Conservation (phyloP, 2,329 filamentous ascomycete genomes). For the Aschersonia sp. region DNA sequence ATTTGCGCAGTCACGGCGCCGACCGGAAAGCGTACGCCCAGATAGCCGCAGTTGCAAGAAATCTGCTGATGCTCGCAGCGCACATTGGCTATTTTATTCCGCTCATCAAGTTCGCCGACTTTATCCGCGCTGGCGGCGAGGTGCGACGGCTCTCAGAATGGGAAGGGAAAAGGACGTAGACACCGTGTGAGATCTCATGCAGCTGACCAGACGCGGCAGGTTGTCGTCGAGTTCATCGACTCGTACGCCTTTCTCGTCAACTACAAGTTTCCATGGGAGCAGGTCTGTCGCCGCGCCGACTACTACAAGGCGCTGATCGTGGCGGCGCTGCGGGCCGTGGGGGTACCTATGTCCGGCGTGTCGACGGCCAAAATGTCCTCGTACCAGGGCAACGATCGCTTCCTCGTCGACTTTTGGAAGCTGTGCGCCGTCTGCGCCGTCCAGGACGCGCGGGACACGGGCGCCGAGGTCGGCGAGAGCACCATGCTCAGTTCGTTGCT, state of each 20-base stretch:
- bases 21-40: background rate
- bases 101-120: constrained; percentile 2
- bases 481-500: constrained; percentile 2
- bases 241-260: constrained; percentile 1
- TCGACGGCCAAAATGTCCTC: background rate
- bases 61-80: background rate
- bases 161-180: background rate
- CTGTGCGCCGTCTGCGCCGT: background rate
- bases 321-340: background rate
- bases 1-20: background rate
- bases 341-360: background rate
- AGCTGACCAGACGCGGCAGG: background rate
- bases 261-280: constrained; percentile 2
- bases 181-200: too few species aligned
- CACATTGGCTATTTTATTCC: constrained; percentile 2
- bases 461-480: background rate
- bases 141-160: background rate
- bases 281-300: background rate
- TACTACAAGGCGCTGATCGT: constrained; percentile 1
- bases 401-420: constrained; percentile 1
- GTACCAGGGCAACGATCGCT: constrained; percentile 1
- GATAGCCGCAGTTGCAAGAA: background rate
- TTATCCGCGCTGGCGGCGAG: constrained; percentile 1
- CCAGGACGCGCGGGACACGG: constrained; percentile 1
- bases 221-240: background rate